A percentile compares a stretch with the other conserved stretches of the same genome.
These are phyloP conservation scores for Tricholoma bakamatsutake DNA, from an alignment of 768 basidiomycete species.

Conservation along the genomic window DNA sequence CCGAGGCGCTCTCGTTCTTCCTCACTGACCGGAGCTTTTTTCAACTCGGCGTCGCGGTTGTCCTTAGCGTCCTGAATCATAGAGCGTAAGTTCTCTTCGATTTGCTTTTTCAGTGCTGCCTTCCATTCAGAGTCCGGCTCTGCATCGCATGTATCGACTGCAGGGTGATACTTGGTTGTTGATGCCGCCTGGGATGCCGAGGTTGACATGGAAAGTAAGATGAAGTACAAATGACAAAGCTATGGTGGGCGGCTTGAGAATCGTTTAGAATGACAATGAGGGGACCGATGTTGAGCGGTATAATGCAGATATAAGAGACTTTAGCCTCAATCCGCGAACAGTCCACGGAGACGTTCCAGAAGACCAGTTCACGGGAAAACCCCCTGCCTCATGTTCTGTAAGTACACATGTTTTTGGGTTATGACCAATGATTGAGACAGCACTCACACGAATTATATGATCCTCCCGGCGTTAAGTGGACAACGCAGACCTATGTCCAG, in stretches of 20 bases:
- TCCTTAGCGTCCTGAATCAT: conserved; percentile 61
- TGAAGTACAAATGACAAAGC: conserved; percentile 6
- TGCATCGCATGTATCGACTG: conserved; percentile 26
- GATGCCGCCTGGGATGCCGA: conserved; percentile 22
- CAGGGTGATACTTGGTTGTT: conserved; percentile 14
- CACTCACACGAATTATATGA: conserved; percentile 20
- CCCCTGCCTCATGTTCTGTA: conserved; percentile 50
- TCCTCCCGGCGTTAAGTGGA: conserved; percentile 9
- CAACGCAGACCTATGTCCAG: conserved; percentile 10
- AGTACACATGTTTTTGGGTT: conserved; percentile 41
- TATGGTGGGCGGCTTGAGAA: conserved; percentile 7
- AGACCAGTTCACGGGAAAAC: conserved; percentile 31
- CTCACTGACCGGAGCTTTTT: conserved; percentile 29
- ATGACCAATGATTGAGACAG: conserved; percentile 8
- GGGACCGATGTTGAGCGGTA: conserved; percentile 11
- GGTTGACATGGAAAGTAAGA: conserved; percentile 31
- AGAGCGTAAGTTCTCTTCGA: conserved; percentile 37
- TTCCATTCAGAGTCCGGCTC: conserved; percentile 60
- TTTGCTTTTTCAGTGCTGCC: conserved; percentile 33
- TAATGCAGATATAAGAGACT: conserved; percentile 7
- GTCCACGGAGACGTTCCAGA: conserved; percentile 15
- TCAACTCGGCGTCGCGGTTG: conserved; percentile 46
- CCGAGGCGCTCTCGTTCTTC: conserved; percentile 29
- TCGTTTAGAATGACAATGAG: conserved; percentile 3
- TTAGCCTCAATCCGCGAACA: conserved; percentile 18